Conservation (phyloP, 192 early-diverging fungal species). For the Backusella tuberculispora region DNA sequence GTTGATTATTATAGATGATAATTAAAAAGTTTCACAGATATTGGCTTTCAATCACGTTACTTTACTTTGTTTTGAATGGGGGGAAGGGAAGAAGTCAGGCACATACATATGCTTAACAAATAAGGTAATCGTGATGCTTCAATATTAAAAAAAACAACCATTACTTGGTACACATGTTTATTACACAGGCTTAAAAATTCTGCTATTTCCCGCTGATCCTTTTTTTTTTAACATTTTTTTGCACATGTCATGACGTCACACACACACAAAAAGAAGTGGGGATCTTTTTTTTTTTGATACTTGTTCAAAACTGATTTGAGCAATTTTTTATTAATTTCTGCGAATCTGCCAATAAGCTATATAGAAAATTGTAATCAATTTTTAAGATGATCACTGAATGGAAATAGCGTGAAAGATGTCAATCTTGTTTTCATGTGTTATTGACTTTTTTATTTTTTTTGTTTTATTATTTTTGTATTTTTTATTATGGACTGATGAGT, state of each 20-base stretch:
- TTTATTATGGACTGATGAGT: not conserved
- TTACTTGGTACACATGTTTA: not conserved
- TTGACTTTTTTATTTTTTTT: not conserved
- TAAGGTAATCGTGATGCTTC: not conserved
- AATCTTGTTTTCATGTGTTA: not conserved
- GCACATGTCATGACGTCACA: constrained; percentile 9
- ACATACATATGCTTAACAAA: not conserved
- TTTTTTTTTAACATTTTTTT: not conserved
- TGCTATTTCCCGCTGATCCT: constrained; percentile 1
- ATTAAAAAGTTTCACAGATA: constrained; percentile 4
- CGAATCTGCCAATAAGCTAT: constrained; percentile 2
- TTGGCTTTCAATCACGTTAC: not conserved
- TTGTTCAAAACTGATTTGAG: constrained; percentile 12
- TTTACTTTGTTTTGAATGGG: not conserved
- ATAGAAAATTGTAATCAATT: not conserved
- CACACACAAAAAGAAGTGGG: constrained; percentile 1
- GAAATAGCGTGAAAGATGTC: not conserved
- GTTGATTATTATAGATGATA: not conserved
- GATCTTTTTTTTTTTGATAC: not conserved
- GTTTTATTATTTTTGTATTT: not conserved
- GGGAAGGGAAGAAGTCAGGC: not conserved
- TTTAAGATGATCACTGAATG: not conserved
- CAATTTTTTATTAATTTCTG: not conserved
- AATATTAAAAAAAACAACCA: not conserved
- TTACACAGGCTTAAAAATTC: constrained; percentile 6